Evolutionary conservation across 257 asterid species (phyloP).

Genomic region (Avicennia marina): DNA sequence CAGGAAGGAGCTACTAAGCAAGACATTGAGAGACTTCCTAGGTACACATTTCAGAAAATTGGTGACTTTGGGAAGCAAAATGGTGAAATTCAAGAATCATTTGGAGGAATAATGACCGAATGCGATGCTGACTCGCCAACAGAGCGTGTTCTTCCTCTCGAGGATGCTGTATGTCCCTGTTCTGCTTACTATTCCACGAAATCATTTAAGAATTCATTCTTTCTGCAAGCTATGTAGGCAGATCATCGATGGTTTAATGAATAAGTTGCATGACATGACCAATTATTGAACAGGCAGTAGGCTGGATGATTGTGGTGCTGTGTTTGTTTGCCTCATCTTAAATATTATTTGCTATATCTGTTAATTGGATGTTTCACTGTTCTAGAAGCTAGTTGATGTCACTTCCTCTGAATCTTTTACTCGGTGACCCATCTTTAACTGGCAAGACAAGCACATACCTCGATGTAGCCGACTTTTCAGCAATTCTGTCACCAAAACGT

Average conservation of each 20-base stretch:
- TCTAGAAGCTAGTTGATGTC: too few relatives aligned
- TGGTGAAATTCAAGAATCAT: constrained; percentile 88
- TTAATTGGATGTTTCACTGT: too few relatives aligned
- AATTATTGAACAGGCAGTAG: too few relatives aligned
- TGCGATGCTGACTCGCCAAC: constrained; percentile 67
- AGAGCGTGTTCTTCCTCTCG: constrained; percentile 81
- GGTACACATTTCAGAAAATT: constrained; percentile 71
- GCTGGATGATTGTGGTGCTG: too few relatives aligned
- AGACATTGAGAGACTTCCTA: constrained; percentile 86
- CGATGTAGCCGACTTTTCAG: neutral
- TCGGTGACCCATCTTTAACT: too few relatives aligned
- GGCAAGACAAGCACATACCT: too few relatives aligned
- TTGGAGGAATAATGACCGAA: constrained; percentile 90
- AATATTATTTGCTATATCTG: too few relatives aligned
- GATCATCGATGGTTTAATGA: too few relatives aligned
- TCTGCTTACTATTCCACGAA: neutral
- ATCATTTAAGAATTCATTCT: neutral
- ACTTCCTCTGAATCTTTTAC: too few relatives aligned
- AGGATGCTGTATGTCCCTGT: constrained; percentile 71
- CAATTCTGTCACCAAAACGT: too few relatives aligned
- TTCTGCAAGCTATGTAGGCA: neutral
- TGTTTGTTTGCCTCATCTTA: too few relatives aligned
- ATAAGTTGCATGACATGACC: too few relatives aligned
- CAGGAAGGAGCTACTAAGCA: constrained; percentile 99
- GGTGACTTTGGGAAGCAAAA: constrained; percentile 92